phyloP scores from a whole-genome alignment of 495 filamentous ascomycete genomes.

The Entonaema liquescens region DNA sequence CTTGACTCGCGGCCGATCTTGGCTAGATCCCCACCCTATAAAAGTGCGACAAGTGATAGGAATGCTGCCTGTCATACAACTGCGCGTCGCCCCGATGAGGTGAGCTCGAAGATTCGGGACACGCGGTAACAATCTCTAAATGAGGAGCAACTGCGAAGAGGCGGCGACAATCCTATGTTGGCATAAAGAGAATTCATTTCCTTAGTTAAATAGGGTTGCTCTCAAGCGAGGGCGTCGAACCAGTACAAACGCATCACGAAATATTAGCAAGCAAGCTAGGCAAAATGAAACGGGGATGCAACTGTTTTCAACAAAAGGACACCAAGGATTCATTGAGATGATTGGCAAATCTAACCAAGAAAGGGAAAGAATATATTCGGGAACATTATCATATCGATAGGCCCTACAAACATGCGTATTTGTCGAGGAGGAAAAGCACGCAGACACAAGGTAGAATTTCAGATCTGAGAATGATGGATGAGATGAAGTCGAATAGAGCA shows the following conservation, averaged over 20 bases:
- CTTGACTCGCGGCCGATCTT: slow-evolving; percentile 42
- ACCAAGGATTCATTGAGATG: slow-evolving; percentile 14
- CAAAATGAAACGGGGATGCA: slow-evolving; percentile 22
- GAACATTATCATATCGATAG: not conserved
- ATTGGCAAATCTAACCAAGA: slow-evolving; percentile 12
- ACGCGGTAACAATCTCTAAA: slow-evolving; percentile 33
- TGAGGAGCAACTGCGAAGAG: slow-evolving; percentile 20
- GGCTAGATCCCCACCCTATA: slow-evolving; percentile 36
- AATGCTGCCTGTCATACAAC: slow-evolving; percentile 42
- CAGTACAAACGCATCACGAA: slow-evolving; percentile 29
- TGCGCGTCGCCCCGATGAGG: slow-evolving; percentile 40
- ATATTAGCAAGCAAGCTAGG: slow-evolving; percentile 33
- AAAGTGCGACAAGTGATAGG: slow-evolving; percentile 43
- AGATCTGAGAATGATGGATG: slow-evolving; percentile 44
- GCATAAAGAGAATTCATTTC: slow-evolving; percentile 15
- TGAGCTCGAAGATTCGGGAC: slow-evolving; percentile 39
- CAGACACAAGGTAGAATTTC: slow-evolving; percentile 22
- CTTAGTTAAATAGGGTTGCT: not conserved
- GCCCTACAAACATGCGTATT: slow-evolving; percentile 15
- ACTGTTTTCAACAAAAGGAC: slow-evolving; percentile 19
- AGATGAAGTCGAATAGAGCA: slow-evolving; percentile 50
- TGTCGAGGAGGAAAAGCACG: slow-evolving; percentile 21
- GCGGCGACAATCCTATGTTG: slow-evolving; percentile 20
- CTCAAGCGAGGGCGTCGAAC: slow-evolving; percentile 10
- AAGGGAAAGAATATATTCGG: slow-evolving; percentile 5